Evolutionary conservation across 2,329 filamentous ascomycete genomes (phyloP).

Genomic region (Microsporum ferrugineum): DNA sequence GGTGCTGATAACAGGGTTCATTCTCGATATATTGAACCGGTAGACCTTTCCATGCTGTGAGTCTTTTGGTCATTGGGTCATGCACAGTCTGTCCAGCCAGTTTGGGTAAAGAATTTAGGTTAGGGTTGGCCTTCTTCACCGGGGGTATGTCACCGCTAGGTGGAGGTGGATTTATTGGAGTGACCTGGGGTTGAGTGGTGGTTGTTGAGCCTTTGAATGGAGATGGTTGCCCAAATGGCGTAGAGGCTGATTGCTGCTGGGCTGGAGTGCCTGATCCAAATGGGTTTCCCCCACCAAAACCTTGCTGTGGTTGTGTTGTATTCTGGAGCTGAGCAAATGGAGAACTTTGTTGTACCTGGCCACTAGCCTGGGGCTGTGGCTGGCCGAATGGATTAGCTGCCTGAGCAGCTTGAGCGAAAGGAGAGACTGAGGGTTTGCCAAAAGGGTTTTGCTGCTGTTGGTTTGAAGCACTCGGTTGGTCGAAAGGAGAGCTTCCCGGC

Average conservation of each 20-base stretch:
- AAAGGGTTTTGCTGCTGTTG: constrained; percentile 7
- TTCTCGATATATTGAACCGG: constrained; percentile 48
- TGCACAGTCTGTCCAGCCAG: constrained; percentile 28
- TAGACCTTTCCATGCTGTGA: constrained; percentile 53
- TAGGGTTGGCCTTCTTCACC: constrained; percentile 12
- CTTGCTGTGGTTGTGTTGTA: not conserved
- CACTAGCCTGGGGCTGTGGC: constrained; percentile 2
- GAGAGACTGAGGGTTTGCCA: constrained; percentile 12
- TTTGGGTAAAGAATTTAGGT: constrained; percentile 14
- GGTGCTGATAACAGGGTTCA: constrained; percentile 41
- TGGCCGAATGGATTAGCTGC: constrained; percentile 17
- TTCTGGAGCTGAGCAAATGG: constrained; percentile 10
- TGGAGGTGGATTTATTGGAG: not conserved
- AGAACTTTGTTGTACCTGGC: constrained; percentile 6
- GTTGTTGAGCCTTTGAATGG: constrained; percentile 17
- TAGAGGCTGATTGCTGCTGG: constrained; percentile 6
- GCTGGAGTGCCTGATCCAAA: not conserved
- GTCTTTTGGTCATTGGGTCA: constrained; percentile 26
- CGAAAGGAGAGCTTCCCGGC: constrained; percentile 18
- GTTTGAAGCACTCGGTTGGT: constrained; percentile 7
- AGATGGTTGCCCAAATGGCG: constrained; percentile 22
- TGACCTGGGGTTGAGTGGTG: constrained; percentile 10
- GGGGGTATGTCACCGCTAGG: constrained; percentile 1
- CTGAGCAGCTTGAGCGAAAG: constrained; percentile 26
- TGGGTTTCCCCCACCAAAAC: not conserved